Conservation (phyloP, 768 basidiomycete species). For the Amanita rimosa region DNA sequence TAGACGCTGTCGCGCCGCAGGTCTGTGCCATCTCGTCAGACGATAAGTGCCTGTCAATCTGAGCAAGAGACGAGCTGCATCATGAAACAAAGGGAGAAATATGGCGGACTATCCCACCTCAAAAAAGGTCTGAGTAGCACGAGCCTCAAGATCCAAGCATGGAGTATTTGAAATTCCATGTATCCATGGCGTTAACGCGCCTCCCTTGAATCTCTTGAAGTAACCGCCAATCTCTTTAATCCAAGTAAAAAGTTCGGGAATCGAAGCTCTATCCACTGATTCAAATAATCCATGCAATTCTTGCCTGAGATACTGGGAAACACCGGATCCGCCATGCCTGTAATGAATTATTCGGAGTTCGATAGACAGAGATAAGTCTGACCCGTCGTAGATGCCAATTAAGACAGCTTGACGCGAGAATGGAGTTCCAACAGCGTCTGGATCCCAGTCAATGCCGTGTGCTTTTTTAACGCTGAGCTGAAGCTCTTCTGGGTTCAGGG, state of each 20-base stretch:
- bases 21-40: constrained; percentile 55
- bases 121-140: constrained; percentile 80
- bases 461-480: constrained; percentile 48
- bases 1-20: constrained; percentile 86
- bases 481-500: constrained; percentile 68
- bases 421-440: constrained; percentile 35
- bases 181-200: constrained; percentile 64
- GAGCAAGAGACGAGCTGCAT: constrained; percentile 4
- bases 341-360: neutral
- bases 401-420: constrained; percentile 72
- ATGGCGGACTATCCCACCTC: constrained; percentile 33
- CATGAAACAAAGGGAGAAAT: constrained; percentile 12
- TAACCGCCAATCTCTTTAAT: constrained; percentile 79
- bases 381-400: constrained; percentile 91
- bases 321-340: constrained; percentile 87
- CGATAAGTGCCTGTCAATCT: constrained; percentile 72
- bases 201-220: constrained; percentile 82
- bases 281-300: constrained; percentile 83
- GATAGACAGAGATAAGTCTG: constrained; percentile 11
- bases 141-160: constrained; percentile 67
- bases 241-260: constrained; percentile 70
- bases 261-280: constrained; percentile 54
- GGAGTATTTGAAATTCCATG: constrained; percentile 19
- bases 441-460: constrained; percentile 65
- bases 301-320: constrained; percentile 76